Conservation (phyloP, 2,329 filamentous ascomycete genomes). For the Ascosphaera pollenicola region DNA sequence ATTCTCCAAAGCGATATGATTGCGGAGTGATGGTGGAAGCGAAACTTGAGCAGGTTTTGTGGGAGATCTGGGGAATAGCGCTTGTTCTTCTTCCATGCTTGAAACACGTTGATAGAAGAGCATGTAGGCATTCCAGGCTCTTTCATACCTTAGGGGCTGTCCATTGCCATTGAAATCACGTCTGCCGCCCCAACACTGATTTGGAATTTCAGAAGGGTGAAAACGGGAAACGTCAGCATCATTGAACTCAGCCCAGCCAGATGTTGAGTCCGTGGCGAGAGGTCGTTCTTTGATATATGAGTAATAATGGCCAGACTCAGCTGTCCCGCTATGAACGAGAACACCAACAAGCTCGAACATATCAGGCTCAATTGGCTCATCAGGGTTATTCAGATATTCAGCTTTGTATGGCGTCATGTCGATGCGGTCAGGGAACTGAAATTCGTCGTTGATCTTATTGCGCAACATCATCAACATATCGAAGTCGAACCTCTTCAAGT, state of each 20-base stretch:
- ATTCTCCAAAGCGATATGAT: conserved; percentile 49
- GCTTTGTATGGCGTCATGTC: conserved; percentile 81
- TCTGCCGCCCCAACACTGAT: conserved; percentile 57
- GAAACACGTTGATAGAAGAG: conserved; percentile 79
- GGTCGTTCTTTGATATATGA: conserved; percentile 77
- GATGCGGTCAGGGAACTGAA: conserved; percentile 63
- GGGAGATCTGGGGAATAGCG: conserved; percentile 20
- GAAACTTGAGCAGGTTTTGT: conserved; percentile 26
- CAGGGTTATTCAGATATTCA: conserved; percentile 50
- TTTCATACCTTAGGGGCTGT: conserved; percentile 33
- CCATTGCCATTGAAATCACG: conserved; percentile 30
- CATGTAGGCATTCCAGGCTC: conserved; percentile 82
- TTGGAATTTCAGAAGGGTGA: conserved; percentile 50
- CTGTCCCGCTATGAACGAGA: conserved; percentile 77
- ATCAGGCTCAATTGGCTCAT: conserved; percentile 38
- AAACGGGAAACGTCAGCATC: conserved; percentile 63
- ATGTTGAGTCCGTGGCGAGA: conserved; percentile 20
- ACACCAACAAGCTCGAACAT: conserved; percentile 87
- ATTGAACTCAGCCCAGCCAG: conserved; percentile 77
- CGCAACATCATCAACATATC: conserved; percentile 44
- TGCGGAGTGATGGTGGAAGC: conserved; percentile 23
- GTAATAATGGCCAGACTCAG: conserved; percentile 92
- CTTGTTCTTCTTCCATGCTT: conserved; percentile 33
- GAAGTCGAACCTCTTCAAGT: conserved; percentile 44
- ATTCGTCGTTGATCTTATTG: conserved; percentile 89